Percentiles rank a stretch among this genome's conserved stretches.
Conservation (phyloP, 805 yeast species). For the Saccharomyces paradoxus region DNA sequence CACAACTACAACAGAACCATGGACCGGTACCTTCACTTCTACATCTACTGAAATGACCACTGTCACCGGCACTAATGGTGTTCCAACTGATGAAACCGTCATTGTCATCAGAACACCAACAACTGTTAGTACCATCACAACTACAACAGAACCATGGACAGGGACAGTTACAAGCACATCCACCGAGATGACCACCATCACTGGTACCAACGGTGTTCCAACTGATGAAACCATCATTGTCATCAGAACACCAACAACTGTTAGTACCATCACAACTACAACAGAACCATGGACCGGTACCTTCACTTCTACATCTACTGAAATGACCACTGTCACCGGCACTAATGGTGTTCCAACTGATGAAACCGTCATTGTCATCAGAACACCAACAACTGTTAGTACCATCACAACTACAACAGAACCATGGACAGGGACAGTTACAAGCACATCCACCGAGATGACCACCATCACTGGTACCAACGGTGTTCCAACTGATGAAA, state of each 20-base stretch:
- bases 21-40: no score
- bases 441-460: background rate
- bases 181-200: background rate
- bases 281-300: conserved; percentile 1
- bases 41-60: no score
- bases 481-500: conserved; percentile 1
- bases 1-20: no score
- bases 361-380: no score
- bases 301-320: no score
- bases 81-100: background rate
- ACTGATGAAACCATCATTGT: background rate
- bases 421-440: background rate
- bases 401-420: background rate
- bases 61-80: background rate
- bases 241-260: background rate
- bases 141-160: background rate
- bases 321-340: no score
- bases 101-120: background rate
- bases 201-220: background rate
- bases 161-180: background rate
- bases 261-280: background rate
- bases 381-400: no score
- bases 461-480: conserved; percentile 1
- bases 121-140: background rate
- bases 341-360: no score